Percentiles rank a stretch among this genome's conserved stretches.
These are phyloP conservation scores for Pythium sukuiense DNA, from an alignment of 352 stramenopile genomes.

Conservation along the genomic window DNA sequence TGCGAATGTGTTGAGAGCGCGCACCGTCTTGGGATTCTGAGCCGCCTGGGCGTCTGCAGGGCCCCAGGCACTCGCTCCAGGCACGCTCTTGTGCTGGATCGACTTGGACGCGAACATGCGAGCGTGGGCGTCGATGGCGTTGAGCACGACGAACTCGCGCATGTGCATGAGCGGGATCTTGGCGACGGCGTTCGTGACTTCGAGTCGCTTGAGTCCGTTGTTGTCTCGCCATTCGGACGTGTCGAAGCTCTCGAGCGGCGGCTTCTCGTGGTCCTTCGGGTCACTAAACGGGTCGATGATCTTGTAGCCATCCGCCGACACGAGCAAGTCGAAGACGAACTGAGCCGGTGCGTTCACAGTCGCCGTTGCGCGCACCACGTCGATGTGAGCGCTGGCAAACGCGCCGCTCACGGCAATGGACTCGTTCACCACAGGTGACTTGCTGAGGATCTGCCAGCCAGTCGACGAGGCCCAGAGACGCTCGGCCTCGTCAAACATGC, in stretches of 20 bases:
- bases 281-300: constrained; percentile 38
- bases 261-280: constrained; percentile 29
- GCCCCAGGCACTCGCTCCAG: constrained; percentile 9
- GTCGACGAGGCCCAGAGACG: constrained; percentile 26
- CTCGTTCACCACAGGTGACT: constrained; percentile 32
- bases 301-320: constrained; percentile 31
- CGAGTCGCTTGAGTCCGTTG: constrained; percentile 28
- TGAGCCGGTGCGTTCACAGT: constrained; percentile 26
- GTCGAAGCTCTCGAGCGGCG: constrained; percentile 30
- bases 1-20: constrained; percentile 28
- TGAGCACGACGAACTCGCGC: constrained; percentile 34
- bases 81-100: constrained; percentile 19
- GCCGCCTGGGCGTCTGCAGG: background rate
- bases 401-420: constrained; percentile 26
- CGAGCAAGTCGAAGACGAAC: constrained; percentile 32
- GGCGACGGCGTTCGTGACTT: constrained; percentile 21
- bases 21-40: background rate
- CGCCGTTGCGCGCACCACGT: constrained; percentile 26
- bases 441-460: constrained; percentile 23
- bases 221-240: constrained; percentile 25
- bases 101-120: constrained; percentile 28
- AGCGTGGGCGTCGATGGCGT: constrained; percentile 23
- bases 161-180: constrained; percentile 25
- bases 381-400: constrained; percentile 25
- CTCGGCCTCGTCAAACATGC: constrained; percentile 30